Base-by-base conservation (phyloP, 345 rosid genomes). In the Tarenaya hassleriana region DNA sequence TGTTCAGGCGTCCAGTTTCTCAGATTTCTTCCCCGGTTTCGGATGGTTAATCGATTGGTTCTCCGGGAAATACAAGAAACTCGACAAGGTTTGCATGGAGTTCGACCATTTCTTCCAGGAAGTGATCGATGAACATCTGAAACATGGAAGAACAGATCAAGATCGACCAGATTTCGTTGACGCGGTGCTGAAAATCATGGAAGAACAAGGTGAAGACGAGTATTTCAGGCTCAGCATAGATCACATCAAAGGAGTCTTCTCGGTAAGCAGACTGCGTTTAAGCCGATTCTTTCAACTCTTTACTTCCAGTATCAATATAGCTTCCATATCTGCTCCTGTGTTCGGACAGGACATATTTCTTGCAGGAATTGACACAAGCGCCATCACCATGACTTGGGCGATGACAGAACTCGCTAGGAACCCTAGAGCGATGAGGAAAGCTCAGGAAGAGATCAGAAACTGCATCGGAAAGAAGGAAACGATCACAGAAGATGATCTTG, bases 171-270 rank as follows among this genome's bases (percentile, higher is more conserved):
- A 77, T 64, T 35, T 80, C 6, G 65, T 80, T 3, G 82, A 83
- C 10, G 77, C 75, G 45, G 55, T 77, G 70, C 41, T 75, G 4
- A 43, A 44, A 37, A 41, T 74, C 12, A 65, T 46, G 53, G 67
- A 48, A 39, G 74, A 70, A n/a, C 53, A 64, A 60, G 53, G 16
- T 16, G 55, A 59, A 42, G 37, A 43, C 14, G 59, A 53, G 0
- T 54, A 33, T 40, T 34, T 56, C 48, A 46, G 32, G 47, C 61
- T 73, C 54, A 64, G 72, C 1, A 63, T 67, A n/a, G 66, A 71
- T 16, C 72, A 77, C 57, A 58, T 78, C 24, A 73, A 72, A 69
- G 83, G 74, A 48, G 18, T 75, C n/a, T 73, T 80, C 43, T 24
- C 73, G 74, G 77, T 76, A 71, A 65, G 15, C 29, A 24, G 5